Evolutionary conservation across 306 rosid species (phyloP).

Genomic region (Psophocarpus tetragonolobus): DNA sequence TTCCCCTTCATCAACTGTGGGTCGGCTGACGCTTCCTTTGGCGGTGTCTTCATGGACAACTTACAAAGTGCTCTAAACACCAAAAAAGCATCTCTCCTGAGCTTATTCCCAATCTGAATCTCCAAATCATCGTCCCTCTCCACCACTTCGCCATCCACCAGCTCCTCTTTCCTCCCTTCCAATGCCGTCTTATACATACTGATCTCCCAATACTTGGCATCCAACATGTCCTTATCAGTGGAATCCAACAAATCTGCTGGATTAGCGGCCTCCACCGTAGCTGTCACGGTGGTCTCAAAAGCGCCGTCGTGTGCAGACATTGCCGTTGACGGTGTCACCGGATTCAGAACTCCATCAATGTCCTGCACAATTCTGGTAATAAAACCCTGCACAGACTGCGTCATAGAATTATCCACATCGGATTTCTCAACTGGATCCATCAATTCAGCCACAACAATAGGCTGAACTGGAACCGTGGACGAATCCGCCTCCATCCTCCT

Average conservation of each 20-base stretch:
- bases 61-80: constrained; percentile 98
- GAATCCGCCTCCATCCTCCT: constrained; percentile 99
- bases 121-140: constrained; percentile 99
- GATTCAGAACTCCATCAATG: constrained; percentile 91
- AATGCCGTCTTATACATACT: constrained; percentile 98
- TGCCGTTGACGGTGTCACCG: constrained; percentile 54
- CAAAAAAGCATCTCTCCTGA: constrained; percentile 91
- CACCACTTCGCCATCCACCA: constrained; percentile 79
- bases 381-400: constrained; percentile 94
- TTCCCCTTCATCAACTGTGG: constrained; percentile 97
- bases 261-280: constrained; percentile 76
- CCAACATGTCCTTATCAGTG: constrained; percentile 96
- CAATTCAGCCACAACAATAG: constrained; percentile 95
- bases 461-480: constrained; percentile 92
- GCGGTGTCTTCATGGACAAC: constrained; percentile 94
- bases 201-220: constrained; percentile 99
- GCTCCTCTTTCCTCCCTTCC: constrained; percentile 93
- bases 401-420: constrained; percentile 74
- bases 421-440: constrained; percentile 92
- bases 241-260: constrained; percentile 98
- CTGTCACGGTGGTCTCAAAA: constrained; percentile 70
- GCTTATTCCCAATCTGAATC: constrained; percentile 98
- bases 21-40: constrained; percentile 88
- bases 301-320: constrained; percentile 87
- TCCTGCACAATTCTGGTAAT: constrained; percentile 90